phyloP scores from a whole-genome alignment of 2,329 filamentous ascomycete genomes.

The Decorospora gaudefroyi region DNA sequence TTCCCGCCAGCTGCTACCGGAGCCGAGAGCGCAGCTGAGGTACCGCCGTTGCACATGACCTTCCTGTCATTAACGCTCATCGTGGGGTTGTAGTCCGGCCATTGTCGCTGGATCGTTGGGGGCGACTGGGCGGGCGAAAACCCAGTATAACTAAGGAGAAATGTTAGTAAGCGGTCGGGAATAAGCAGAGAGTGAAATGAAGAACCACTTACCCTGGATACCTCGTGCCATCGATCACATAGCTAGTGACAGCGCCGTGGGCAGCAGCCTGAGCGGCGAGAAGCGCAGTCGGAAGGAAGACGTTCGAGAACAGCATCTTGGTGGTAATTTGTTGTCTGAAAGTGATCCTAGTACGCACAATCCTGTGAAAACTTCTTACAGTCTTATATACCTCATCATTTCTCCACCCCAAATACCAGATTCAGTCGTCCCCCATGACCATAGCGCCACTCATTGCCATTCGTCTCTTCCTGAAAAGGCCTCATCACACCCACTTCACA shows the following conservation, averaged over 20 bases:
- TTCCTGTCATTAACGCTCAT: conserved; percentile 55
- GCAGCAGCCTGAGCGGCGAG: conserved; percentile 39
- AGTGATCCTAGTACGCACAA: neutral
- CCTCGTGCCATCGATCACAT: conserved; percentile 40
- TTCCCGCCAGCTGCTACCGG: conserved; percentile 56
- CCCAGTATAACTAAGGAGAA: conserved; percentile 56
- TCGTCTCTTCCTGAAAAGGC: conserved; percentile 11
- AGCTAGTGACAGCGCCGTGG: conserved; percentile 46
- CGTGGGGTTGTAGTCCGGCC: conserved; percentile 62
- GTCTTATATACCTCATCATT: conserved; percentile 33
- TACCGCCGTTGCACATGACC: conserved; percentile 61
- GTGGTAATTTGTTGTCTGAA: conserved; percentile 5
- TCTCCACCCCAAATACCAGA: neutral
- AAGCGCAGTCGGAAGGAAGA: conserved; percentile 42
- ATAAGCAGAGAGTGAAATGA: conserved; percentile 23
- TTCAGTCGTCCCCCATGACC: conserved; percentile 19
- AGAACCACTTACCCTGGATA: conserved; percentile 35
- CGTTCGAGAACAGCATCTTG: conserved; percentile 47
- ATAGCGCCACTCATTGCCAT: conserved; percentile 10
- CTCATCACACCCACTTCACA: conserved; percentile 19
- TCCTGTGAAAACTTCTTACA: neutral
- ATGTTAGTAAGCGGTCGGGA: conserved; percentile 39
- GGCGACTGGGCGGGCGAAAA: conserved; percentile 56
- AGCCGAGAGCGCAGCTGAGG: conserved; percentile 50
- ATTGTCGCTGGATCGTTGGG: conserved; percentile 62